Evolutionary conservation across 495 filamentous ascomycete species (phyloP).

Genomic region (Articulospora tetracladia): DNA sequence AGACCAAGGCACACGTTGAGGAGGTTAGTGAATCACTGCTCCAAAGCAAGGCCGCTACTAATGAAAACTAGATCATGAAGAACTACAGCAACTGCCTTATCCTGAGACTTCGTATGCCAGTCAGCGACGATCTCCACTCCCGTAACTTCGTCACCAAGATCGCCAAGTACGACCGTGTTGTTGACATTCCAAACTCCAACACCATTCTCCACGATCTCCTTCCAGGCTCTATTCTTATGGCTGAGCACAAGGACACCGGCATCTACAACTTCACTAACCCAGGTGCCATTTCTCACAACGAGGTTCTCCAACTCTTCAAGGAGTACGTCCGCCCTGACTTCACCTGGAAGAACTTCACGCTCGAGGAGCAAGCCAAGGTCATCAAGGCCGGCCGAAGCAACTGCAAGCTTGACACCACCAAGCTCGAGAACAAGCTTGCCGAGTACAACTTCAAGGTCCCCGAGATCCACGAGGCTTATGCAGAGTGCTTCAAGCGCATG

Average conservation of each 20-base stretch:
- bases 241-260: conserved; percentile 57
- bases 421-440: conserved; percentile 53
- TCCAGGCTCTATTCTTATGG: conserved; percentile 54
- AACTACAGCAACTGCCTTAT: conserved; percentile 56
- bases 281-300: conserved; percentile 64
- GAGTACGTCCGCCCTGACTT: conserved; percentile 57
- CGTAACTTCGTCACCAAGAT: conserved; percentile 70
- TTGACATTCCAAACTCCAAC: conserved; percentile 65
- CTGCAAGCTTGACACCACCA: conserved; percentile 59
- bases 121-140: conserved; percentile 60
- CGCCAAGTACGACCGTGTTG: conserved; percentile 56
- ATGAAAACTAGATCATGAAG: conserved; percentile 48
- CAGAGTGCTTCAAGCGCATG: conserved; percentile 60
- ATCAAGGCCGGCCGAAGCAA: conserved; percentile 63
- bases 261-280: conserved; percentile 69
- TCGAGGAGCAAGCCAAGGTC: conserved; percentile 63
- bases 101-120: conserved; percentile 64
- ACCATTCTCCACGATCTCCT: conserved; percentile 61
- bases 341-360: conserved; percentile 62
- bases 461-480: conserved; percentile 59
- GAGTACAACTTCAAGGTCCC: conserved; percentile 56
- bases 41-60: not conserved
- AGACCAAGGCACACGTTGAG: conserved; percentile 61
- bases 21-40: conserved; percentile 36
- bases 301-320: conserved; percentile 57